These are phyloP conservation scores for Leccinum boreale DNA, from an alignment of 768 basidiomycete genomes.

Conservation along the genomic window DNA sequence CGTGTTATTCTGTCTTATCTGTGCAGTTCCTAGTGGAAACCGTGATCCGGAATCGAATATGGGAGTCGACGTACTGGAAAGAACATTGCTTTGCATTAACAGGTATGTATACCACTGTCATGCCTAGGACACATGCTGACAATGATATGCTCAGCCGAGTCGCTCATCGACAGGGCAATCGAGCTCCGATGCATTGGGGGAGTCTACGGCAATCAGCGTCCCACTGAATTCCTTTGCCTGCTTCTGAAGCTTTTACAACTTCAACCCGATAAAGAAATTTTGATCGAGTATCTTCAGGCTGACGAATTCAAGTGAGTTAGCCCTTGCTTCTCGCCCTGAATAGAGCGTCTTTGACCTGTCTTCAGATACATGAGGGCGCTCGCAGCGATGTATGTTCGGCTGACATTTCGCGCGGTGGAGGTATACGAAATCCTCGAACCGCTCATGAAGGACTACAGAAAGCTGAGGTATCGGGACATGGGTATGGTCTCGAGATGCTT, in stretches of 20 bases:
- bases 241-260: slow-evolving; percentile 93
- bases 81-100: slow-evolving; percentile 98
- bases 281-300: slow-evolving; percentile 90
- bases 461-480: slow-evolving; percentile 77
- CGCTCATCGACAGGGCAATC: slow-evolving; percentile 90
- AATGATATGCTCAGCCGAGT: slow-evolving; percentile 61
- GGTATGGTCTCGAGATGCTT: slow-evolving; percentile 44
- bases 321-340: neutral
- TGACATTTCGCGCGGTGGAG: slow-evolving; percentile 89
- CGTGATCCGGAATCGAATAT: slow-evolving; percentile 93
- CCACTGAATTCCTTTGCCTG: slow-evolving; percentile 91
- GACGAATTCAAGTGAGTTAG: slow-evolving; percentile 96
- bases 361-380: slow-evolving; percentile 88
- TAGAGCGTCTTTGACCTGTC: neutral
- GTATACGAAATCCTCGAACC: slow-evolving; percentile 95
- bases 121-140: neutral
- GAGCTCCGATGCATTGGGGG: slow-evolving; percentile 82
- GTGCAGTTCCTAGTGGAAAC: slow-evolving; percentile 89
- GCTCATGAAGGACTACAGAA: slow-evolving; percentile 88
- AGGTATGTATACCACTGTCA: slow-evolving; percentile 44
- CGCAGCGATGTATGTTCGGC: slow-evolving; percentile 89
- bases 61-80: slow-evolving; percentile 95
- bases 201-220: slow-evolving; percentile 92
- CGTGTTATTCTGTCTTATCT: slow-evolving; percentile 15
- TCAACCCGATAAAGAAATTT: slow-evolving; percentile 96